Conservation (phyloP, 164 flowering plant genomes). For the Chimonanthus salicifolius region DNA sequence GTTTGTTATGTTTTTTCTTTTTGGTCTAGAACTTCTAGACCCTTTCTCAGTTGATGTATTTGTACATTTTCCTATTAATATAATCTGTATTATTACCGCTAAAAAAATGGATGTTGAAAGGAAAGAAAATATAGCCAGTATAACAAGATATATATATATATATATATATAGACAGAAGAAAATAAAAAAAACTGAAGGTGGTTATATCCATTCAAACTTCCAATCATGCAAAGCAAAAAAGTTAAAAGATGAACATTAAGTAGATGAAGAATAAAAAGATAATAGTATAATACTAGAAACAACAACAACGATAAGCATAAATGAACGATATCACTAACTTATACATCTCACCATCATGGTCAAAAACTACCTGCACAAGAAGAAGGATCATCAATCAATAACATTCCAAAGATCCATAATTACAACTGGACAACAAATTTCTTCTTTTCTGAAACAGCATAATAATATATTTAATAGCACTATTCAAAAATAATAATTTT, state of each 20-base stretch:
- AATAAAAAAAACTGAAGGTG: too few relatives aligned
- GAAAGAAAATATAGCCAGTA: too few relatives aligned
- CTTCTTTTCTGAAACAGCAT: neutral
- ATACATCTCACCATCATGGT: constrained; percentile 79
- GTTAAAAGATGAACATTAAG: neutral
- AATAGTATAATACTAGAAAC: neutral
- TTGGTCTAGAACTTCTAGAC: too few relatives aligned
- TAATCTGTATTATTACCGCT: too few relatives aligned
- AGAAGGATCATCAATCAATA: constrained; percentile 6
- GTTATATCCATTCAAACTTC: too few relatives aligned
- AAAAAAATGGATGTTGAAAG: too few relatives aligned
- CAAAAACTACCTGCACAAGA: constrained; percentile 86
- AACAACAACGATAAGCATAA: neutral
- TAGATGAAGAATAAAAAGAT: too few relatives aligned
- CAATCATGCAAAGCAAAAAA: neutral
- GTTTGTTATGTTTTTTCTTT: too few relatives aligned
- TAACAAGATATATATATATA: too few relatives aligned
- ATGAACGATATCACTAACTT: constrained; percentile 7
- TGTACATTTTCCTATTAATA: too few relatives aligned
- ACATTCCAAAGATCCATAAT: neutral
- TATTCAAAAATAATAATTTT: neutral
- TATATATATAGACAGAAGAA: too few relatives aligned
- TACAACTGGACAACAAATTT: neutral
- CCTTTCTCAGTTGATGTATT: too few relatives aligned
- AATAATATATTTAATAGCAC: neutral